phyloP scores from a whole-genome alignment of 73 alveolate genomes.

The Tetrahymena thermophila region DNA sequence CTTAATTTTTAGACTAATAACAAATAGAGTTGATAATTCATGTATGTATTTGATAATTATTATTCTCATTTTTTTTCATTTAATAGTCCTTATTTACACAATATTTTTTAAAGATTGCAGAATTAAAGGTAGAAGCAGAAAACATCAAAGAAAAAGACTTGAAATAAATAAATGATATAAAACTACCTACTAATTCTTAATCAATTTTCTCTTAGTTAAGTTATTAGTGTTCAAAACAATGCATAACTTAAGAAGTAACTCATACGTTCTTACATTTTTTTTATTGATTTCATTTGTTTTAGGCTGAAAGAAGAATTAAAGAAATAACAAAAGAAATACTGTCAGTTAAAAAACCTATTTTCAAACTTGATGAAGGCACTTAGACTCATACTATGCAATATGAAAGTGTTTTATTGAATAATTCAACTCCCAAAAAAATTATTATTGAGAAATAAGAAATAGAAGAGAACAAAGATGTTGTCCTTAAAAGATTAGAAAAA shows the following conservation, averaged over 20 bases:
- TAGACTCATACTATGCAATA: background rate
- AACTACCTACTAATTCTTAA: background rate
- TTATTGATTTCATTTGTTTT: background rate
- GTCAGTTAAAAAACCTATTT: background rate
- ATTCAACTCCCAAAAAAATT: background rate
- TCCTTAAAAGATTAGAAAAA: background rate
- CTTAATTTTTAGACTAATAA: background rate
- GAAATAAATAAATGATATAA: background rate
- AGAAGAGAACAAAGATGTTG: background rate
- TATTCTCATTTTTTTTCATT: too few species aligned
- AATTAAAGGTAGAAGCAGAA: background rate
- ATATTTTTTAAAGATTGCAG: background rate
- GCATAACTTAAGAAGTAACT: background rate
- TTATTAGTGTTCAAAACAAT: background rate
- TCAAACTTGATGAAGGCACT: background rate
- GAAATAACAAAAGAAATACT: background rate
- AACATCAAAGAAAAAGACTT: background rate
- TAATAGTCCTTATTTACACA: background rate
- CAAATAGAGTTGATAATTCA: background rate
- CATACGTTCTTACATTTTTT: background rate
- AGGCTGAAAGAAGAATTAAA: background rate
- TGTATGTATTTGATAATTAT: background rate
- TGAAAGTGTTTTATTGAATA: background rate
- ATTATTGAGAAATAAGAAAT: background rate
- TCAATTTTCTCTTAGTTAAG: background rate